Conservation (phyloP, 257 asterid species). For the Gentiana straminea region DNA sequence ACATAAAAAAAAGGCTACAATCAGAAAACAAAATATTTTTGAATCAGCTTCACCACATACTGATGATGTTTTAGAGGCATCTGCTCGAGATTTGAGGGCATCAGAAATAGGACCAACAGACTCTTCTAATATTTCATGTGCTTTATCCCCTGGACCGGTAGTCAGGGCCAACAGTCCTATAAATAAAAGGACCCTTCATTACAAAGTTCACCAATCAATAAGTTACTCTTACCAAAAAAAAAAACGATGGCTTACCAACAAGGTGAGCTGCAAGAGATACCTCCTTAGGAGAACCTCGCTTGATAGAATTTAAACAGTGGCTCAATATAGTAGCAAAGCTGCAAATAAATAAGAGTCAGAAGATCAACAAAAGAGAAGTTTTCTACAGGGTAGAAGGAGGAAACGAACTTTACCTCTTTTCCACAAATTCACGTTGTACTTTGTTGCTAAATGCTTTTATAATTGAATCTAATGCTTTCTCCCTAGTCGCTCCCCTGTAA, state of each 20-base stretch:
- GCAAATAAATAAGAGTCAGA: conserved; percentile 5
- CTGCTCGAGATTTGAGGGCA: conserved; percentile 61
- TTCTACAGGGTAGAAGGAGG: neutral
- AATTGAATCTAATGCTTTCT: conserved; percentile 67
- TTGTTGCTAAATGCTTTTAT: conserved; percentile 63
- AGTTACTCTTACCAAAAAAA: neutral
- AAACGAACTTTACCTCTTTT: conserved; percentile 40
- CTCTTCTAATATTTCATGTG: conserved; percentile 86
- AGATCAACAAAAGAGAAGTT: neutral
- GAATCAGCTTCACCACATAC: conserved; percentile 23
- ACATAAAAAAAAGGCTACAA: neutral
- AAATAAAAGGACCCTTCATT: neutral
- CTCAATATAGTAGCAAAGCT: conserved; percentile 87
- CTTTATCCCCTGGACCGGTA: conserved; percentile 76
- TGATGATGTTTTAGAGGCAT: conserved; percentile 48
- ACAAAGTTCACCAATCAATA: neutral
- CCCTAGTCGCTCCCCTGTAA: conserved; percentile 81
- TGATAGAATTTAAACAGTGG: conserved; percentile 70
- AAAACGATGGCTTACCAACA: conserved; percentile 43
- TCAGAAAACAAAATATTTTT: neutral
- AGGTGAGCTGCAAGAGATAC: conserved; percentile 73
- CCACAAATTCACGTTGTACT: conserved; percentile 62
- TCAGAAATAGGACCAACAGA: conserved; percentile 65
- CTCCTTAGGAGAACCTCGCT: conserved; percentile 86
- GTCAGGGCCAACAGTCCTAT: conserved; percentile 86